Evolutionary conservation across 306 rosid genomes (phyloP), one percentile per base, ranked within the genome.

Genomic region (Carpinus viminea): DNA sequence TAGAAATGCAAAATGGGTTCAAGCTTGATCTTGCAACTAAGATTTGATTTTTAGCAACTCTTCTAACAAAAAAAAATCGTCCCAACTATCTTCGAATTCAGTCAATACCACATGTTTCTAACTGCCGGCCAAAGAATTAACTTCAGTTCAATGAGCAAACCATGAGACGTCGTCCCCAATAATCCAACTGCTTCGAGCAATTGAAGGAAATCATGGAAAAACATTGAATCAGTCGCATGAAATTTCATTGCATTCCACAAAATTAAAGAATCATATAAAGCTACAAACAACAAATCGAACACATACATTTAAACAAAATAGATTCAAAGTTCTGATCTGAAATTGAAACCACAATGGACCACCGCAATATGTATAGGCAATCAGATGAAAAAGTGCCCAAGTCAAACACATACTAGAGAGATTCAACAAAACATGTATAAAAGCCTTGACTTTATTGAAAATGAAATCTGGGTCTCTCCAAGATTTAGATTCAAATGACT

Each of bases 131-230:
- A 50, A 41, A 56, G 64, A 76, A 65, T 66, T 17, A 43, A 8
- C 24, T 52, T 10, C 46, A 41, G 31, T 45, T 36, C 52, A 68
- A 80, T 24, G 72, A 34, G 46, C 28, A 69, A 73, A 61, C 71
- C 81, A 55, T 46, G 72, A 75, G 28, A 60, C n/a, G 64, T 62
- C 77, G 73, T 68, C 70, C 79, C 82, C 72, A 59, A 52, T 26
- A 69, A 74, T 71, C 77, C 73, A 62, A 72, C 78, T 65, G 83
- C 17, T 50, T 7, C 12, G 36, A 6, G 48, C 24, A 64, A 34
- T 47, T 64, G 20, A 64, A 31, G 21, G 13, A 64, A 64, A 64
- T 54, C 17, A 34, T 12, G 46, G 64, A 57, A 34, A 46, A 34
- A 38, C 55, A 26, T 52, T 41, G 21, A 34, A 47, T 46, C 47